A percentile compares a stretch with the other conserved stretches of the same genome.
These are phyloP conservation scores for Calycina marina DNA, from an alignment of 2,329 filamentous ascomycete species.

Conservation along the genomic window DNA sequence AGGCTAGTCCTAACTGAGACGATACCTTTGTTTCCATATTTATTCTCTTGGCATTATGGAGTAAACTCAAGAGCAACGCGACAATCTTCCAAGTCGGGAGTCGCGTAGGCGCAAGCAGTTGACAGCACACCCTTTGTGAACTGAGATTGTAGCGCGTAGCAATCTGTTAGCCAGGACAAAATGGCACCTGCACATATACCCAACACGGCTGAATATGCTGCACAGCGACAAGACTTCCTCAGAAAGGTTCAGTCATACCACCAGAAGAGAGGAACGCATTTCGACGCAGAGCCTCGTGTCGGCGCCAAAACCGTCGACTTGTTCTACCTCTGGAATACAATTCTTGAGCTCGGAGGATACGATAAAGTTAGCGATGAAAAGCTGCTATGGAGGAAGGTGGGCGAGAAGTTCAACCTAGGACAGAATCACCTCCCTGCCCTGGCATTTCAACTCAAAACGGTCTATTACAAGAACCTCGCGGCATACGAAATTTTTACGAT, in stretches of 20 bases:
- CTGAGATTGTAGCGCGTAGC: slow-evolving; percentile 15
- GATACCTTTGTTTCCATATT: no score
- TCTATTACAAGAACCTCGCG: slow-evolving; percentile 79
- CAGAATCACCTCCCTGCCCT: slow-evolving; percentile 66
- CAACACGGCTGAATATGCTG: slow-evolving; percentile 28
- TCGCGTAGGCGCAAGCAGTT: no score
- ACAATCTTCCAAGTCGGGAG: no score
- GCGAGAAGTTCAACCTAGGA: slow-evolving; percentile 57
- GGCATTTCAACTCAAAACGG: slow-evolving; percentile 73
- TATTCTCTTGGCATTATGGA: no score
- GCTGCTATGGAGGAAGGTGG: slow-evolving; percentile 71
- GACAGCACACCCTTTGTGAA: no score
- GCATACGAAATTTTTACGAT: slow-evolving; percentile 74
- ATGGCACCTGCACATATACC: slow-evolving; percentile 8
- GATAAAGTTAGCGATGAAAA: slow-evolving; percentile 74
- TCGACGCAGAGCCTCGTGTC: slow-evolving; percentile 72
- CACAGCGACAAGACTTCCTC: slow-evolving; percentile 71
- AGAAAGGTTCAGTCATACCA: slow-evolving; percentile 59
- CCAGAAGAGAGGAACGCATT: slow-evolving; percentile 59
- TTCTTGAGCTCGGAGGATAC: slow-evolving; percentile 68
- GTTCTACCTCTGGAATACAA: slow-evolving; percentile 62
- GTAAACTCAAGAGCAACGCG: no score
- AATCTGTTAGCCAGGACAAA: slow-evolving; percentile 3
- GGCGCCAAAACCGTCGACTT: slow-evolving; percentile 65
- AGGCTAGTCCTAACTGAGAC: no score